Conservation (phyloP, 805 yeast genomes). For the Metschnikowia anglica region DNA sequence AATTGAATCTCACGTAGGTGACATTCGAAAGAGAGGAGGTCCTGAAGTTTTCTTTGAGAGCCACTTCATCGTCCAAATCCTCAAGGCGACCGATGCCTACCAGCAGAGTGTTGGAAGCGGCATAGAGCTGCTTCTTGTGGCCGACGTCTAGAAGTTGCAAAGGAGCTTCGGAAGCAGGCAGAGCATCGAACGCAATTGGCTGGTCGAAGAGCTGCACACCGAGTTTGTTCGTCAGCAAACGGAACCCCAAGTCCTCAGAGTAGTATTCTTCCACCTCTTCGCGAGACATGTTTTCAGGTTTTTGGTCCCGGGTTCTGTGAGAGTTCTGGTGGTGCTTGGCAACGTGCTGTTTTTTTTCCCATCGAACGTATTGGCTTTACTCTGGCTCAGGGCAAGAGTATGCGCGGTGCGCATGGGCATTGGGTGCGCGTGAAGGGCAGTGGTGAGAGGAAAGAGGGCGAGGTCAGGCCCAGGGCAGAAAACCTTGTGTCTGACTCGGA, state of each 20-base stretch:
- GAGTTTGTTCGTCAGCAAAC: conserved; percentile 33
- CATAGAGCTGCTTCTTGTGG: conserved; percentile 30
- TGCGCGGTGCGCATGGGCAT: too few relatives aligned
- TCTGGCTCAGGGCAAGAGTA: too few relatives aligned
- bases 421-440: too few relatives aligned
- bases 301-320: background rate
- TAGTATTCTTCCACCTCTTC: conserved; percentile 18
- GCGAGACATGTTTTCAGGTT: conserved; percentile 2
- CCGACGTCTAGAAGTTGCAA: conserved; percentile 39
- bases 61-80: conserved; percentile 25
- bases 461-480: too few relatives aligned
- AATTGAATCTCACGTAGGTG: conserved; percentile 20
- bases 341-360: background rate
- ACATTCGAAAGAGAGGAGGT: conserved; percentile 16
- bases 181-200: conserved; percentile 31
- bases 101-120: conserved; percentile 37
- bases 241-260: conserved; percentile 49
- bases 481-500: too few relatives aligned
- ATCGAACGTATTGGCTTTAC: too few relatives aligned
- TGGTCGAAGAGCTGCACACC: conserved; percentile 27
- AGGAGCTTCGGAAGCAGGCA: conserved; percentile 8
- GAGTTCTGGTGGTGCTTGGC: background rate
- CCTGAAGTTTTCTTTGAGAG: conserved; percentile 7
- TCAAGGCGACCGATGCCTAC: conserved; percentile 37
- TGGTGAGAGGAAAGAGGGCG: too few relatives aligned